Evolutionary conservation across 2,329 filamentous ascomycete species (phyloP), one percentile per base, ranked within the genome.

Genomic region (Pezicula radicicola): DNA sequence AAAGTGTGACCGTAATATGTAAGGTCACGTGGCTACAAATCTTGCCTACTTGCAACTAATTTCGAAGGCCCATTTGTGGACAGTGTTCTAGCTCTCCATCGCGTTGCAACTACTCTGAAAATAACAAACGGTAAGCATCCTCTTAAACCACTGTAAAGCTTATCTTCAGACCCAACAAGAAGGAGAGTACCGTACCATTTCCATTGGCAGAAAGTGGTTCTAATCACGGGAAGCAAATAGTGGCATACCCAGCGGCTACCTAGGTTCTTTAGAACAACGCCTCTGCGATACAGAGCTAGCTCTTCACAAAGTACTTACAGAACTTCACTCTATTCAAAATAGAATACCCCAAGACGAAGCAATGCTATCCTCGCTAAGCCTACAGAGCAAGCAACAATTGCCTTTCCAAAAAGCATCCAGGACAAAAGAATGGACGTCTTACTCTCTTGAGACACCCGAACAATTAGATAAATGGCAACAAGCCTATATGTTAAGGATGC

Each of bases 181-280:
- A 12, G 40, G n/a, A 13, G 16, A 42, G 18, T 25, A 25, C 25
- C 15, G 6, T 42, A 42, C 40, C 18, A 12, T 21, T 21, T 18
- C 4, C 16, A 10, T 6, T 42, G 5, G 16, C 21, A 12, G 3
- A 8, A 6, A 12, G 2, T 2, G 7, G 40, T 18, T 25, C 6
- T 16, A 13, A 42, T 21, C 18, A 25, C 42, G 33, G 13, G 13
- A 7, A 10, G 13, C 12, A 28, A 10, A 36, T 6, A 71, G 68
- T 46, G 69, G 65, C 28, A 65, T 68, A 35, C 72, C 67, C 0
- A 61, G 67, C 10, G 72, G 72, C 0, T 74, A 73, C 40, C 66
- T 74, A 5, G 70, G 65, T 3, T 65, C 64, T 16, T 46, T 74
- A 3, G 72, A 74, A 48, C 63, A 66, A 3, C 66, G 72, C 1